Percentiles rank a stretch among this genome's conserved stretches.
These are phyloP conservation scores for Trametes villosa DNA, from an alignment of 768 basidiomycete genomes.

Conservation along the genomic window DNA sequence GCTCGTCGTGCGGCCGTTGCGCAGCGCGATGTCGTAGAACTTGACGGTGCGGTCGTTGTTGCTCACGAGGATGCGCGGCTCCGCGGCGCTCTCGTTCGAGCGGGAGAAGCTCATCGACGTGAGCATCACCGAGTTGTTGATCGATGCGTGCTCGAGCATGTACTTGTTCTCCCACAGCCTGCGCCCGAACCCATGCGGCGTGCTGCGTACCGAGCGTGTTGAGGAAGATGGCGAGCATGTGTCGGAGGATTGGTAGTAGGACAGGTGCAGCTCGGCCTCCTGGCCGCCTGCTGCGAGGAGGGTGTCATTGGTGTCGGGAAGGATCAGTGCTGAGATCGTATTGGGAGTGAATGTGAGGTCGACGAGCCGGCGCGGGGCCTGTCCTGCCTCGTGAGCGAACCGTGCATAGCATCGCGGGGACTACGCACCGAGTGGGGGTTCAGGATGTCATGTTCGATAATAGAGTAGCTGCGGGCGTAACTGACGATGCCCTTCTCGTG, in stretches of 20 bases:
- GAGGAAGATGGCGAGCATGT: slow-evolving; percentile 1
- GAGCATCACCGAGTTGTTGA: slow-evolving; percentile 80
- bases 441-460: slow-evolving; percentile 65
- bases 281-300: slow-evolving; percentile 81
- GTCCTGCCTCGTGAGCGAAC: not conserved
- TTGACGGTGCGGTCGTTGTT: slow-evolving; percentile 87
- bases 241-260: slow-evolving; percentile 43
- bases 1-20: slow-evolving; percentile 38
- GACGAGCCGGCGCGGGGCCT: slow-evolving; percentile 50
- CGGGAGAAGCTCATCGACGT: slow-evolving; percentile 64
- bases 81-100: slow-evolving; percentile 64
- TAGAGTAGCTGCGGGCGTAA: slow-evolving; percentile 56
- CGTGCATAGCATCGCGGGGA: slow-evolving; percentile 5
- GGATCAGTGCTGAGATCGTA: slow-evolving; percentile 58
- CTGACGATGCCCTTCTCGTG: slow-evolving; percentile 65
- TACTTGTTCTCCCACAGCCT: slow-evolving; percentile 59
- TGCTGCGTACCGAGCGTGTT: slow-evolving; percentile 12
- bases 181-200: slow-evolving; percentile 23
- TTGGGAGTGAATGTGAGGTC: slow-evolving; percentile 64
- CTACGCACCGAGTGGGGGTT: slow-evolving; percentile 50
- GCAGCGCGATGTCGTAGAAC: slow-evolving; percentile 75
- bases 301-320: slow-evolving; percentile 55
- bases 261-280: slow-evolving; percentile 72
- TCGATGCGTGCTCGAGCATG: slow-evolving; percentile 59
- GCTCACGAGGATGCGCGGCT: slow-evolving; percentile 80